Evolutionary conservation across 2,329 filamentous ascomycete species (phyloP), one percentile per base, ranked within the genome.

Genomic region (Chaetomium globosum): DNA sequence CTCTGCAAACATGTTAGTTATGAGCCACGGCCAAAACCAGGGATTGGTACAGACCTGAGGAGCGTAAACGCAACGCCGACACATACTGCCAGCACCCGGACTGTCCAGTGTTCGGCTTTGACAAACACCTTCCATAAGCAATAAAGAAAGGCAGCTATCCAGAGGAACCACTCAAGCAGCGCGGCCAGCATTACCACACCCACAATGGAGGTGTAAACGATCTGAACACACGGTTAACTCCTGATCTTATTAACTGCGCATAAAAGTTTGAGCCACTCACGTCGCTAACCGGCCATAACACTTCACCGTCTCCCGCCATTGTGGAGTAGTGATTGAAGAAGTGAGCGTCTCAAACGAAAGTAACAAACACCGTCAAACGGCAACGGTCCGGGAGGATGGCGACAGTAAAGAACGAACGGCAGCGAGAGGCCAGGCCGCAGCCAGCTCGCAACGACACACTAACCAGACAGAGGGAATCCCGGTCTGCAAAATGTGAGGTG

Each of bases 141-240:
- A 78, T 97, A 98, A 68, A 95, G 75, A 75, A 98, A 98, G 3
- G 94, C 93, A n/a, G 90, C 87, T 49, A 98, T 83, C 92, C 93
- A 97, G 16, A 98, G 85, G 67, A 97, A 88, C 93, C 95, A 98
- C 79, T 98, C 94, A 9, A 98, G 81, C 33, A 93, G 82, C 2
- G 94, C 94, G 65, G 90, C 91, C 28, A 95, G 73, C 88, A 97
- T 92, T 58, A 97, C 82, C 7, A 89, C 77, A 21, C 91, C 91
- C 43, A 97, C 85, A 70, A 97, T 89, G 63, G 88, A 81, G 9
- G 93, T 89, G 75, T 96, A 97, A 64, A 94, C 81, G 71, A 97
- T 93, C 92, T 98, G 70, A 36, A 49, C 6, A 12, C 39, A 9
- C 26, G 8, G 19, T 30, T 16, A 12, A 30, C 48, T 36, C 63